Conservation (phyloP, 2,329 filamentous ascomycete species). For the Stemphylium lycopersici region DNA sequence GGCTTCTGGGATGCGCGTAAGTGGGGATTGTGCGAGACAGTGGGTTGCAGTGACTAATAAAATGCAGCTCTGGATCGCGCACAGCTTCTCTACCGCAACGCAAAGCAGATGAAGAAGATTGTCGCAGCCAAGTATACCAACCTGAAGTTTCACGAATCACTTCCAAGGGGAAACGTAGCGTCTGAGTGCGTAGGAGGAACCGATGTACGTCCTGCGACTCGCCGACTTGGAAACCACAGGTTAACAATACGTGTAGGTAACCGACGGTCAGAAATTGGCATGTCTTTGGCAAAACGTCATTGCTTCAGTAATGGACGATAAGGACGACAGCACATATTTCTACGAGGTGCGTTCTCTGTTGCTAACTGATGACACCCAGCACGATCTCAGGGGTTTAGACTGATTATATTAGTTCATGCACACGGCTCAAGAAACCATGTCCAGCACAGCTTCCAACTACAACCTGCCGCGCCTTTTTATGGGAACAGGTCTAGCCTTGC, state of each 20-base stretch:
- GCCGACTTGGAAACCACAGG: not conserved
- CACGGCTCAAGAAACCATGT: conserved; percentile 79
- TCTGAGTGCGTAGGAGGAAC: not conserved
- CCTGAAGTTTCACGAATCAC: conserved; percentile 54
- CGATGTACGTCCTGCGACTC: not conserved
- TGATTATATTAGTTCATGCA: conserved; percentile 63
- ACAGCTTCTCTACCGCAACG: conserved; percentile 77
- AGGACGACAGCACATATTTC: conserved; percentile 46
- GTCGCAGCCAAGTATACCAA: conserved; percentile 74
- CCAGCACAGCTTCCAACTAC: conserved; percentile 91
- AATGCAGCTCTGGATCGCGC: conserved; percentile 58
- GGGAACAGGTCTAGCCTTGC: conserved; percentile 54
- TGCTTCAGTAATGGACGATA: conserved; percentile 12
- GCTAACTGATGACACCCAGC: not conserved
- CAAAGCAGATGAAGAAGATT: conserved; percentile 78
- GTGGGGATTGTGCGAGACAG: conserved; percentile 50
- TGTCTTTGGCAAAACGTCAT: conserved; percentile 68
- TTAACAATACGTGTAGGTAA: conserved; percentile 9
- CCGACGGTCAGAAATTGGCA: conserved; percentile 56
- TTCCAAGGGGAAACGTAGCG: not conserved
- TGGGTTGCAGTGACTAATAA: conserved; percentile 30
- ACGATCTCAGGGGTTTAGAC: not conserved
- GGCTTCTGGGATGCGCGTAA: conserved; percentile 74
- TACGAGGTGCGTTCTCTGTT: conserved; percentile 45
- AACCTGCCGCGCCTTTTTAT: conserved; percentile 67